These are phyloP conservation scores for Lobosporangium transversale DNA, from an alignment of 192 early-diverging fungal genomes.

Conservation along the genomic window DNA sequence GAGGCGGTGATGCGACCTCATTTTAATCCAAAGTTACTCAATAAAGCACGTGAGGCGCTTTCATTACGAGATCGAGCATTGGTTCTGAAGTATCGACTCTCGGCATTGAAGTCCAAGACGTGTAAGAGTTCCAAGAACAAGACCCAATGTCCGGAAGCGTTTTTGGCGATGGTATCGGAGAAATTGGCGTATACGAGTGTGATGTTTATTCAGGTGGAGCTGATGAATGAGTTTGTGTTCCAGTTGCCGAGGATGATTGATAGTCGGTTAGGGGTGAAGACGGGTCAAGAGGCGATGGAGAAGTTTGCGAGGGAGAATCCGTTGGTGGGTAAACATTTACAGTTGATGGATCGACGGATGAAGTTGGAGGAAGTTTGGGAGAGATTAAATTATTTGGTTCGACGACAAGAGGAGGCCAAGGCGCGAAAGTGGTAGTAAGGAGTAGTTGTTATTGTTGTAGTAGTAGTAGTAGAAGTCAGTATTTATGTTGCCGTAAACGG, in stretches of 20 bases:
- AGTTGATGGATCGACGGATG: constrained; percentile 83
- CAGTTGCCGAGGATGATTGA: constrained; percentile 97
- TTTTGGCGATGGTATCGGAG: constrained; percentile 90
- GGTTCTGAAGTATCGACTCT: constrained; percentile 83
- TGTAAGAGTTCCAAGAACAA: constrained; percentile 86
- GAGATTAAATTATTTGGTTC: constrained; percentile 68
- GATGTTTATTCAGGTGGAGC: constrained; percentile 98
- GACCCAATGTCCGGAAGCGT: constrained; percentile 94
- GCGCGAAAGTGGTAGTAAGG: constrained; percentile 34
- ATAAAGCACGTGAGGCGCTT: constrained; percentile 82
- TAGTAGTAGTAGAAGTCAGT: no score
- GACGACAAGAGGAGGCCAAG: constrained; percentile 63
- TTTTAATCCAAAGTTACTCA: constrained; percentile 78
- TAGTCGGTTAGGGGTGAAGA: constrained; percentile 88
- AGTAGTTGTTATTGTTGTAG: no score
- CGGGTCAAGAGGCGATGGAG: constrained; percentile 80
- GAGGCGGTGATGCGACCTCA: constrained; percentile 69
- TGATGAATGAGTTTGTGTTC: constrained; percentile 98
- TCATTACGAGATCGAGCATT: constrained; percentile 79
- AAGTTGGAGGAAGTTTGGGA: constrained; percentile 88
- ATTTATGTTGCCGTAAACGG: no score
- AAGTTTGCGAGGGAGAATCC: constrained; percentile 94
- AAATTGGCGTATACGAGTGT: constrained; percentile 95
- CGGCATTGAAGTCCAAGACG: constrained; percentile 82
- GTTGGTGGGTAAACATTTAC: constrained; percentile 81